Percentiles rank a stretch among this genome's conserved stretches.
Evolutionary conservation across 345 rosid species (phyloP).

Genomic region (Alliaria petiolata): DNA sequence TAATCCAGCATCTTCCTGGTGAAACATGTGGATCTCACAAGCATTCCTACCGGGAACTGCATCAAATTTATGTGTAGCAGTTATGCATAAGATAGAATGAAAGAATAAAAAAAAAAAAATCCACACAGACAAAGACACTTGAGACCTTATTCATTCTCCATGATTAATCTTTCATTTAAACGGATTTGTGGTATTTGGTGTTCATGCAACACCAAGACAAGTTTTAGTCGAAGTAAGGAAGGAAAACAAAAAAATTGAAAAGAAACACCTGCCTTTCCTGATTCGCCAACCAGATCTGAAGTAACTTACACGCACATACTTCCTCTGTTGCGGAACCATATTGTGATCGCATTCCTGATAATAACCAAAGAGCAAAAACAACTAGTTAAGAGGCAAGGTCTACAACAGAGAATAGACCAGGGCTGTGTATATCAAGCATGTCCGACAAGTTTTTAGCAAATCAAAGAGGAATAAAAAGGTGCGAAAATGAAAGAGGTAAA

Average conservation of each 20-base stretch:
- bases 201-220: neutral
- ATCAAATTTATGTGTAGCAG: constrained; percentile 14
- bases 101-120: neutral
- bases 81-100: neutral
- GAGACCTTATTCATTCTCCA: neutral
- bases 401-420: neutral
- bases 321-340: constrained; percentile 56
- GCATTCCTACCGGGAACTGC: constrained; percentile 85
- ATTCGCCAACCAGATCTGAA: constrained; percentile 98
- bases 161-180: neutral
- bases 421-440: neutral
- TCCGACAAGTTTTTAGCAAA: neutral
- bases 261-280: constrained; percentile 55
- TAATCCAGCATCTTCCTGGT: constrained; percentile 93
- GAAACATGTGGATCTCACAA: constrained; percentile 79
- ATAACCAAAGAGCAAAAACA: constrained; percentile 9
- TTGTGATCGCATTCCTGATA: constrained; percentile 78
- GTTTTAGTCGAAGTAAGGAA: neutral
- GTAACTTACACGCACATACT: constrained; percentile 71
- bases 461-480: neutral
- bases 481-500: neutral
- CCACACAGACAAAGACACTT: no score
- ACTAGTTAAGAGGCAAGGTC: neutral
- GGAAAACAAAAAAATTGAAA: neutral
- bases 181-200: neutral